Evolutionary conservation across 1,284 basidiomycete genomes (phyloP), one percentile per base, ranked within the genome.

Genomic region (Athelia sp.): DNA sequence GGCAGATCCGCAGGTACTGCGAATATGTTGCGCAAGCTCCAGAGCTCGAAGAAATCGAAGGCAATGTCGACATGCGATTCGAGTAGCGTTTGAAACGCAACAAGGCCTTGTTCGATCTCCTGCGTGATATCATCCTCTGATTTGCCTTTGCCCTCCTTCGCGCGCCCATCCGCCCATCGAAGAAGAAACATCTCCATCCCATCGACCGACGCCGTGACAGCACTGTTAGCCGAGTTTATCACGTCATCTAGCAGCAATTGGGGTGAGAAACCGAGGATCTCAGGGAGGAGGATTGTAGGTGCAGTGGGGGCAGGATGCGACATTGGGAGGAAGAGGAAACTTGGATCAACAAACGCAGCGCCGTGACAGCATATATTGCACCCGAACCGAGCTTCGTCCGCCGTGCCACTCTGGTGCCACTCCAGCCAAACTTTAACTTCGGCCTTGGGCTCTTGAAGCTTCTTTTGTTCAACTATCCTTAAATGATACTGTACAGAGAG

Each of bases 11-110:
- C 71, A 2, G 81, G 78, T 15, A 90, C 72, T 40, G 79, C 75
- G 60, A 90, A 90, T 52, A 89, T 87, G 61, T 90, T 90, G 26
- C 87, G 72, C 58, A 88, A 61, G 9, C 79, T 81, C 87, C 87
- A 90, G 1, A 81, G 81, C 66, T 90, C 87, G 57, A 90, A 85
- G 62, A 85, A 86, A 62, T 90, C 87, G 53, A 90, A 87, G 1
- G 87, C 87, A 46, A 88, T 75, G 58, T 90, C 87, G 38, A 84
- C 85, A 55, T 90, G 87, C 47, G 81, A 79, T 58, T 90, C 86
- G 19, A 90, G 72, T 34, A 90, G 71, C 0, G 87, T 90, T 58
- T 87, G 84, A 57, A 90, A 89, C 26, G 85, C 76, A 43, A 88
- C 84, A 1, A 90, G 67, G 3, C 85, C 85, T 61, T 84, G 81